These are phyloP conservation scores for Thielaviopsis euricoi DNA, from an alignment of 2,329 filamentous ascomycete genomes.

Conservation along the genomic window DNA sequence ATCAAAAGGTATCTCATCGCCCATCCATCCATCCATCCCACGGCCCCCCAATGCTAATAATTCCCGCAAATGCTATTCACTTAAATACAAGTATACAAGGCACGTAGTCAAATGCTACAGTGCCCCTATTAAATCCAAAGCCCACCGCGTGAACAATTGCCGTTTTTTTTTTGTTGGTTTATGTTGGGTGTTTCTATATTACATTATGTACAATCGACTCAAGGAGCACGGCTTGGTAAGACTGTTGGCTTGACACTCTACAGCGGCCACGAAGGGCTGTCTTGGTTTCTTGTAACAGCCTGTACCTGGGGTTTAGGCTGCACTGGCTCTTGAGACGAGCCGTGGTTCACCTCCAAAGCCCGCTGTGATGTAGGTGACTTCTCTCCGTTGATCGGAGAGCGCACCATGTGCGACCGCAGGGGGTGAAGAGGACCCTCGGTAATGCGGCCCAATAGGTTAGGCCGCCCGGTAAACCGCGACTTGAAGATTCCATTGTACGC, in stretches of 20 bases:
- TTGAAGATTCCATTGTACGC: conserved; percentile 4
- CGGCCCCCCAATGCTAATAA: neutral
- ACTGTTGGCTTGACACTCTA: neutral
- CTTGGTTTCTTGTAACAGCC: neutral
- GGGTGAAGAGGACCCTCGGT: conserved; percentile 3
- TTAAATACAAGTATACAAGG: neutral
- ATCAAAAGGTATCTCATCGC: neutral
- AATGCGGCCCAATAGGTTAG: conserved; percentile 2
- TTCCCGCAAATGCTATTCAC: neutral
- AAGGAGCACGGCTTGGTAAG: too few relatives aligned
- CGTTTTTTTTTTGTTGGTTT: neutral
- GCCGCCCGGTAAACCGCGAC: conserved; percentile 6
- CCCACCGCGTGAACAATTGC: too few relatives aligned
- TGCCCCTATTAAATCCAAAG: neutral
- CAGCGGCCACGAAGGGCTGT: neutral
- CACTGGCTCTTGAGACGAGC: neutral
- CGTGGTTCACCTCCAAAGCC: neutral
- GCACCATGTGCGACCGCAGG: neutral
- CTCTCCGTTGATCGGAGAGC: neutral
- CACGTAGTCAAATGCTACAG: neutral
- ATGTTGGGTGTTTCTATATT: neutral
- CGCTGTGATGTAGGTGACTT: neutral
- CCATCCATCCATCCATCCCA: neutral
- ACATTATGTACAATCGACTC: neutral
- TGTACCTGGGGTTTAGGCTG: neutral